Percentiles rank a stretch among this genome's conserved stretches.
These are phyloP conservation scores for Hypoxylon sp. DNA, from an alignment of 2,329 filamentous ascomycete species.

Conservation along the genomic window DNA sequence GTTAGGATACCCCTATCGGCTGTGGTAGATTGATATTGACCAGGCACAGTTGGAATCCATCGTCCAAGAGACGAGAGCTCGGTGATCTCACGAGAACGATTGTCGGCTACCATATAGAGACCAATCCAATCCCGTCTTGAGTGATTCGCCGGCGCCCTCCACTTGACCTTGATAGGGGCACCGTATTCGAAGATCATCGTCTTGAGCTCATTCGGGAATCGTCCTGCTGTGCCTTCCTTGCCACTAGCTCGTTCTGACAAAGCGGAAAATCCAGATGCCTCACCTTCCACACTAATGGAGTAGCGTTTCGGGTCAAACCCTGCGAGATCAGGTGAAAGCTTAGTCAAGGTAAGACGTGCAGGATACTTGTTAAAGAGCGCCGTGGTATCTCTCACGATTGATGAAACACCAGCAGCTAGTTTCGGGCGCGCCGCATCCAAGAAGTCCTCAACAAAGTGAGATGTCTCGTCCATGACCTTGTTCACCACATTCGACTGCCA, in stretches of 20 bases:
- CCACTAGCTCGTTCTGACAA: conserved; percentile 74
- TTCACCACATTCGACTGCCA: conserved; percentile 91
- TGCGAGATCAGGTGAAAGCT: conserved; percentile 83
- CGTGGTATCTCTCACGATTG: conserved; percentile 88
- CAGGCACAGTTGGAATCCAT: conserved; percentile 86
- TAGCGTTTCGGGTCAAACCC: conserved; percentile 87
- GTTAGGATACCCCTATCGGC: conserved; percentile 83
- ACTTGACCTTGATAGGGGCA: conserved; percentile 88
- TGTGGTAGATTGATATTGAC: conserved; percentile 80
- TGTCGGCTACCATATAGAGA: conserved; percentile 96
- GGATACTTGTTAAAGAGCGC: conserved; percentile 92
- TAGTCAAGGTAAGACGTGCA: conserved; percentile 85
- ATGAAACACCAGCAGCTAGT: conserved; percentile 86
- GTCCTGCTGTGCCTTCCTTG: conserved; percentile 79
- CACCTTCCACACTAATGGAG: conserved; percentile 80
- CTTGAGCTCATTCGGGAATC: conserved; percentile 78
- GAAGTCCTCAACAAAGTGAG: conserved; percentile 92
- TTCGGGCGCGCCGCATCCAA: conserved; percentile 88
- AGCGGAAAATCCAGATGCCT: conserved; percentile 65
- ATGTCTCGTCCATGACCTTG: conserved; percentile 86
- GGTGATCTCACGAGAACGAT: conserved; percentile 86
- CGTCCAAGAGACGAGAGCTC: conserved; percentile 88
- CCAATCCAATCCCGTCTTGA: conserved; percentile 95
- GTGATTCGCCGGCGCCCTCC: conserved; percentile 90
- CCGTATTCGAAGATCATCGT: conserved; percentile 90